Evolutionary conservation across 768 basidiomycete species (phyloP), one percentile per base, ranked within the genome.

Genomic region (Russula brevipes): DNA sequence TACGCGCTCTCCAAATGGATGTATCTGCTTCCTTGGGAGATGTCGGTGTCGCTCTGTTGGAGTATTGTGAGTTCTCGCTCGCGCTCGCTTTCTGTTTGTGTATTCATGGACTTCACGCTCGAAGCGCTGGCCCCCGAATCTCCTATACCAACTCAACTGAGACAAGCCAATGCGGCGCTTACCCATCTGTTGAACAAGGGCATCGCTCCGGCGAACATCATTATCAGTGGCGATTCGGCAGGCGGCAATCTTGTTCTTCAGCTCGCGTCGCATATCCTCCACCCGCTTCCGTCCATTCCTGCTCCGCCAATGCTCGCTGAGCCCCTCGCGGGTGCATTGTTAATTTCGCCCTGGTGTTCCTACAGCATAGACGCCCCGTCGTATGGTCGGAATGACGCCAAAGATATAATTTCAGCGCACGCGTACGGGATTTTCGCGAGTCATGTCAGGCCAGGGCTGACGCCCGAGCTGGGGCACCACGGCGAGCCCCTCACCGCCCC

Each of bases 231-330:
- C 9, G 69, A 70, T 54, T 69, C 68, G 0, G 68, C 64, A 3
- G 69, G 69, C 10, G 69, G 38, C 30, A 70, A 69, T 55, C 42
- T 70, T 3, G 17, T 68, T 19, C 11, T 70, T 4, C 69, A 70
- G 57, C 64, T 70, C 5, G 47, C 61, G 5, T 54, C 63, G 1
- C 69, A 66, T 39, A 39, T 67, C 12, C 59, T 69, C 0, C 69
- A 68, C 11, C 69, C 69, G 1, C 59, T 68, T 3, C 9, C 65
- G 7, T 55, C 60, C 17, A 52, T 66, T 44, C n/a, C 64, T 33
- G 38, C 61, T 2, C 55, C 61, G 2, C 61, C 55, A 2, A 14
- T 17, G 11, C 61, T 62, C 33, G 1, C 44, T 10, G 14, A 56
- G 6, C 55, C 61, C n/a, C 39, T 62, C 47, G 54, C 38, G 0